Evolutionary conservation across 2,329 filamentous ascomycete species (phyloP), one percentile per base, ranked within the genome.

Genomic region (Fusarium drepaniforme): DNA sequence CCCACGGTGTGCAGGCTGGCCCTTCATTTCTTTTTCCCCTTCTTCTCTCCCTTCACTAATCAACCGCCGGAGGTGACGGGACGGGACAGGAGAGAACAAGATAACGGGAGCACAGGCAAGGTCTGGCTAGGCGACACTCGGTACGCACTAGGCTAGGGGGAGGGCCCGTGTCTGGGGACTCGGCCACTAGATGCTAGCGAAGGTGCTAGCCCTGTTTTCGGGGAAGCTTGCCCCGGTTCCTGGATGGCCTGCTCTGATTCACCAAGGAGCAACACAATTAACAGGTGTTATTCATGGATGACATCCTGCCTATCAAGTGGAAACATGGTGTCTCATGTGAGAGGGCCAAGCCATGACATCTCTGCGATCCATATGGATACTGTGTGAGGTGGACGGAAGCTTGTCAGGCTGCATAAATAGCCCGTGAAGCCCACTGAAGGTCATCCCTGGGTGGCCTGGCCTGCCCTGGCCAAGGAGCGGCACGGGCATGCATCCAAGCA

Each of bases 131-230:
- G 35, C 35, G 35, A 37, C 35, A 37, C 35, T 37, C 35, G 35
- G 35, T 37, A 37, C 13, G 35, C 35, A 37, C 35, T 37, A 37
- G 35, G 13, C 74, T 68, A 72, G 68, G 64, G 64, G 64, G 60
- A 42, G 33, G 33, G 28, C 56, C 44, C 72, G 68, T 66, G 57
- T 72, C 65, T 70, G 65, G 72, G 72, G 71, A 21, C 16, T 38
- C 65, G 72, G 72, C 72, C 72, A 73, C 72, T 74, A 75, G 70
- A 73, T n/a, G 18, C 51, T 72, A 75, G 72, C 64, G 68, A 70
- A 59, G 13, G 12, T 18, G 40, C 46, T 73, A 75, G 72, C 72
- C 56, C 66, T 53, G 61, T 70, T 59, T 60, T 67, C 23, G 35
- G 58, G 63, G 37, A 53, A 49, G 46, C 49, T 62, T 65, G 46